These are phyloP conservation scores for Nevesoporus exiguus DNA, from an alignment of 768 basidiomycete species.

Conservation along the genomic window DNA sequence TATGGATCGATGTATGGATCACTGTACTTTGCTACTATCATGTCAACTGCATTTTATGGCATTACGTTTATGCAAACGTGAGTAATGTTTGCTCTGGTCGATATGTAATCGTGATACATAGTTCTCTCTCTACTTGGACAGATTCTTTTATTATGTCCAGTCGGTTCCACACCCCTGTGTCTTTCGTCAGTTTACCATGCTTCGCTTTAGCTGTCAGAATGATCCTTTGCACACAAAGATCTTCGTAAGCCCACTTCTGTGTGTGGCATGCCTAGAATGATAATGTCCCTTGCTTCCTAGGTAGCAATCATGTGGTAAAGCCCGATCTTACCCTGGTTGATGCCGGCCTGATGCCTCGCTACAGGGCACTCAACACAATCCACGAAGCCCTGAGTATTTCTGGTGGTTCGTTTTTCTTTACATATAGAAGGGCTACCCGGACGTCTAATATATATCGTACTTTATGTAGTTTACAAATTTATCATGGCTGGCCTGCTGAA, in stretches of 20 bases:
- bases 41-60: slow-evolving; percentile 2
- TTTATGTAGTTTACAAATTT: slow-evolving; percentile 6
- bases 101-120: not conserved
- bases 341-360: not conserved
- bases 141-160: slow-evolving; percentile 12
- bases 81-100: not conserved
- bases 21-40: not conserved
- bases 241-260: slow-evolving; percentile 5
- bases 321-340: no score
- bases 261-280: not conserved
- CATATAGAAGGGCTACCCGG: not conserved
- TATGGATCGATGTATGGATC: not conserved
- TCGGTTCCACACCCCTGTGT: not conserved
- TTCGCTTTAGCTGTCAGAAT: not conserved
- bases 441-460: not conserved
- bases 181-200: not conserved
- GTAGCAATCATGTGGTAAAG: not conserved
- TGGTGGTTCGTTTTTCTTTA: slow-evolving; percentile 1
- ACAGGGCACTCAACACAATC: not conserved
- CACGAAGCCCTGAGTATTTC: slow-evolving; percentile 9
- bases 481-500: not conserved
- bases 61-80: not conserved
- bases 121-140: not conserved
- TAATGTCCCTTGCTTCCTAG: not conserved
- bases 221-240: slow-evolving; percentile 3